Conservation (phyloP, 2,329 filamentous ascomycete genomes). For the Celoporthe dispersa region DNA sequence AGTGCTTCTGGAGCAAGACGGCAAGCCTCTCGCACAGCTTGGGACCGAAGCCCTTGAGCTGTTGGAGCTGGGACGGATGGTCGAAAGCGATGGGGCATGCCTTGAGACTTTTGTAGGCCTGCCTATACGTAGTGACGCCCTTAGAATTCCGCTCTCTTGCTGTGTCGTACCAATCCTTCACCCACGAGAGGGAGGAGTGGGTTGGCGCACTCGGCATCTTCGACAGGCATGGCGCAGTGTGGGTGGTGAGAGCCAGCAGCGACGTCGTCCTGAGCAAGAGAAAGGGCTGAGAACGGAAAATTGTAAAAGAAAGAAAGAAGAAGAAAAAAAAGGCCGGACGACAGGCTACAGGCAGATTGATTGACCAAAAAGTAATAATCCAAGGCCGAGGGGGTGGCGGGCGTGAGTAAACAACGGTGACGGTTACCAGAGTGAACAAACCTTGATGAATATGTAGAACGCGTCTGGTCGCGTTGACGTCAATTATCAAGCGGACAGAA, state of each 20-base stretch:
- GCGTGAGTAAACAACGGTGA: slow-evolving; percentile 1
- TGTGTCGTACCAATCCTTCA: slow-evolving; percentile 76
- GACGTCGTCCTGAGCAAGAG: not conserved
- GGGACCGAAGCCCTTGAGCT: slow-evolving; percentile 74
- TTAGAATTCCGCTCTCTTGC: slow-evolving; percentile 73
- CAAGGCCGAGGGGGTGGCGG: not conserved
- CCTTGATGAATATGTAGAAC: slow-evolving; percentile 1
- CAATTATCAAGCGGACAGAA: not conserved
- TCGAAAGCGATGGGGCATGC: slow-evolving; percentile 71
- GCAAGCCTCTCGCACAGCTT: slow-evolving; percentile 74
- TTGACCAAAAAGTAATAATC: not conserved
- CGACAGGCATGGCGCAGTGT: slow-evolving; percentile 22
- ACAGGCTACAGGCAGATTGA: not conserved
- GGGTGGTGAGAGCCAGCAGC: not conserved
- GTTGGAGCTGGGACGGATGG: slow-evolving; percentile 74
- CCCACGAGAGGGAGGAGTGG: slow-evolving; percentile 72
- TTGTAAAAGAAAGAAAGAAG: not conserved
- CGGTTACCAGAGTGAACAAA: slow-evolving; percentile 14
- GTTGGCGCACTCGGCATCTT: slow-evolving; percentile 61
- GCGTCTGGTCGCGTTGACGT: slow-evolving; percentile 23
- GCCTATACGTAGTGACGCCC: slow-evolving; percentile 72
- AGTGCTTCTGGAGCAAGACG: slow-evolving; percentile 62
- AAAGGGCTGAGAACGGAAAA: not conserved
- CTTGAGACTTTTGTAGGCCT: slow-evolving; percentile 77
- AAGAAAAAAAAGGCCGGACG: not conserved